Evolutionary conservation across 1,284 basidiomycete genomes (phyloP).

Genomic region (Ustilago trichophora): DNA sequence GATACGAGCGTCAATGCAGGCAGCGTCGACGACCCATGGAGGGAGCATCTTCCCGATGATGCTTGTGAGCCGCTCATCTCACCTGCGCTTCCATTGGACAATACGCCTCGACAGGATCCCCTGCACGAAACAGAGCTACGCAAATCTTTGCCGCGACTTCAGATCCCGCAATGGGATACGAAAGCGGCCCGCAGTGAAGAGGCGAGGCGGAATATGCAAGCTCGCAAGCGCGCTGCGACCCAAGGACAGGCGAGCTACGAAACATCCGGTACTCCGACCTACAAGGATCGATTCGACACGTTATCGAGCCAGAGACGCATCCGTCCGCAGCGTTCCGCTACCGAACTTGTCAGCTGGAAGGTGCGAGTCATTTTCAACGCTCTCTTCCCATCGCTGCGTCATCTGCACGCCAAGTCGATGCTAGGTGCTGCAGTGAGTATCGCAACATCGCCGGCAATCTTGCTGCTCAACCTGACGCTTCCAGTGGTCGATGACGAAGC

Average conservation of each 20-base stretch:
- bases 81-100: constrained; percentile 38
- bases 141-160: constrained; percentile 30
- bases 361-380: constrained; percentile 55
- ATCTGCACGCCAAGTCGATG: constrained; percentile 77
- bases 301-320: constrained; percentile 21
- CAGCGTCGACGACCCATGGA: constrained; percentile 53
- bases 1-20: constrained; percentile 22
- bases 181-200: constrained; percentile 27
- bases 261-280: neutral
- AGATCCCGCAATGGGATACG: constrained; percentile 42
- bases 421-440: constrained; percentile 79
- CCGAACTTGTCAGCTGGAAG: constrained; percentile 29
- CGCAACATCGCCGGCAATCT: constrained; percentile 84
- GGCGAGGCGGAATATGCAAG: constrained; percentile 2
- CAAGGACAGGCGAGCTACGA: neutral
- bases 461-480: constrained; percentile 85
- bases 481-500: constrained; percentile 77
- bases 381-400: constrained; percentile 86
- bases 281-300: constrained; percentile 22
- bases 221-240: neutral
- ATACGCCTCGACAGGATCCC: constrained; percentile 2
- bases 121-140: constrained; percentile 14
- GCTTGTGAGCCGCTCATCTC: constrained; percentile 46
- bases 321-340: constrained; percentile 19
- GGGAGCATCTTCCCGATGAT: constrained; percentile 46